A percentile compares a stretch with the other conserved stretches of the same genome.
These are phyloP conservation scores for Aspergillus baeticus DNA, from an alignment of 495 filamentous ascomycete species.

Conservation along the genomic window DNA sequence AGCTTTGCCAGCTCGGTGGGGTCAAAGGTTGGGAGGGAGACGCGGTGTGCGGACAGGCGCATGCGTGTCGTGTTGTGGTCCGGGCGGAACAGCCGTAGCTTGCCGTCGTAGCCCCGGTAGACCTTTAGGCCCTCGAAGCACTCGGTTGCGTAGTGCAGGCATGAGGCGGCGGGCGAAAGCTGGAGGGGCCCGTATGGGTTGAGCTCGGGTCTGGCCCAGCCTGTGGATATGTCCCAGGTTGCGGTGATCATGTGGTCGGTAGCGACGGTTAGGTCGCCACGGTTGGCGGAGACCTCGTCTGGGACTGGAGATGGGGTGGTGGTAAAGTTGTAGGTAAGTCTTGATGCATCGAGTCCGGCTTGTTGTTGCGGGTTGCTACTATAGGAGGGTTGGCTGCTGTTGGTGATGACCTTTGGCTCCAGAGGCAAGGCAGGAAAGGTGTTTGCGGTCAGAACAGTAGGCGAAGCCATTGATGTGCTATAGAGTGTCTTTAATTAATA, in stretches of 20 bases:
- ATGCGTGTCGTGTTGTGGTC: constrained; percentile 67
- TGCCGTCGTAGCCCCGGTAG: constrained; percentile 20
- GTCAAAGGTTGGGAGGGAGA: constrained; percentile 68
- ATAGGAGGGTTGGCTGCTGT: no score
- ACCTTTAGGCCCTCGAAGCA: constrained; percentile 25
- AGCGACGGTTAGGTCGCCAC: not conserved
- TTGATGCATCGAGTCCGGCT: no score
- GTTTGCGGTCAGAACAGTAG: no score
- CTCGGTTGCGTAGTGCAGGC: constrained; percentile 20
- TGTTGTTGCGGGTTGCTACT: no score
- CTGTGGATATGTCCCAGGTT: constrained; percentile 57
- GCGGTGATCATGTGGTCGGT: constrained; percentile 74
- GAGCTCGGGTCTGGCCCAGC: constrained; percentile 69
- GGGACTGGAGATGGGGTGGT: not conserved
- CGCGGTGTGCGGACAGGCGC: constrained; percentile 61
- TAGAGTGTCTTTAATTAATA: no score
- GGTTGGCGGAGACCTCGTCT: not conserved
- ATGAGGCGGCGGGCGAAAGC: constrained; percentile 70
- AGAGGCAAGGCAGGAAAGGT: no score
- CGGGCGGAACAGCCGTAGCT: constrained; percentile 78
- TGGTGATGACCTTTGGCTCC: no score
- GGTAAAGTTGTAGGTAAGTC: no score
- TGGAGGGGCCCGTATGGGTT: constrained; percentile 71
- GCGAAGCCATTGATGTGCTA: no score
- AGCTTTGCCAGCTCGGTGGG: constrained; percentile 63